Base-by-base conservation (phyloP, 345 rosid species). In the Pugionium cornutum region DNA sequence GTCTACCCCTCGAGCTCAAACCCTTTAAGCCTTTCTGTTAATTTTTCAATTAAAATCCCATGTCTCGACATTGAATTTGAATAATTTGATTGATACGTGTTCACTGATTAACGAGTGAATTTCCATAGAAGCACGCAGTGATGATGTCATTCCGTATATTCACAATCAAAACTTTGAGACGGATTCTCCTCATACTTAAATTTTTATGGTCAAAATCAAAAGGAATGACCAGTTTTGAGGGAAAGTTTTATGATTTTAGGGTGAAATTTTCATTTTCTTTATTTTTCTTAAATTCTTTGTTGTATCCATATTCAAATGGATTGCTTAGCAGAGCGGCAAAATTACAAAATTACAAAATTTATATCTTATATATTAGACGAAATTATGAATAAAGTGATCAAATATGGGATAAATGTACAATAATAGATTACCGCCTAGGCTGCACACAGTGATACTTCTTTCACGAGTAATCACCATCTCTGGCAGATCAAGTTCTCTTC, bases 381-480 rank as follows among this genome's bases (percentile, higher is more conserved):
- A 27, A 9, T 8, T 36, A 70, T 9, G 49, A 30, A 62, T 18
- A 45, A 62, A 35, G 28, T 27, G 48, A 44, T 49, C 44, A 51
- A 58, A 40, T 49, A 48, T 37, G 11, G 56, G 7, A 54, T 6
- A 54, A 54, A 46, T 54, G 37, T 31, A 62, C 57, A 62, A 48
- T 37, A 49, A 37, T 50, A 49, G 46, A 63, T 46, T 26, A 70
- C 25, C 25, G 68, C 58, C 4, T 54, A 70, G 44, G 42, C 75
- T 62, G 62, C 37, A 62, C 37, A 55, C 55, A 30, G 62, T 54
- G 51, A 70, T 40, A 53, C 35, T 5, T 10, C 4, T 71, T 25
- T 27, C 45, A 64, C 6, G 75, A 71, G 53, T 43, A 52, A 71
- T 56, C 65, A 57, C 53, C 51, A 72, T 28, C 59, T 71, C 65